Percentiles rank a stretch among this genome's conserved stretches.
phyloP scores from a whole-genome alignment of 306 rosid genomes.

The Malus sylvestris region DNA sequence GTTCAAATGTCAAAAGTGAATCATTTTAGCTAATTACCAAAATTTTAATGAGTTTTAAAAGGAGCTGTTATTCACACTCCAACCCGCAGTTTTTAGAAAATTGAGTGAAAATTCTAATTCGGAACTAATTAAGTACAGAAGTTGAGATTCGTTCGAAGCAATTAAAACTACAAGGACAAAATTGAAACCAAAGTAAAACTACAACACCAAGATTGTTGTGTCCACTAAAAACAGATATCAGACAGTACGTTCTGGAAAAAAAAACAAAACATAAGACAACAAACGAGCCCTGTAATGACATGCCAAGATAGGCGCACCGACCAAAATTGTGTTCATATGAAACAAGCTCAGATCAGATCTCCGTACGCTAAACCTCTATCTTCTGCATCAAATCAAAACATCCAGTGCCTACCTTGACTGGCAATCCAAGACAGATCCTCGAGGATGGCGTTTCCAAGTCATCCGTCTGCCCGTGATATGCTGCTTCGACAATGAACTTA shows the following conservation, averaged over 20 bases:
- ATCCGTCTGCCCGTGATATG: slow-evolving; percentile 62
- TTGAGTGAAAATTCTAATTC: no score
- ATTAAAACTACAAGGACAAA: no score
- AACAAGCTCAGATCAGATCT: background rate
- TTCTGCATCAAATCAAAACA: slow-evolving; percentile 71
- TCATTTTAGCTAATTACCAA: no score
- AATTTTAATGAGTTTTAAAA: no score
- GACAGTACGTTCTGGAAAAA: background rate
- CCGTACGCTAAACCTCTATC: slow-evolving; percentile 29
- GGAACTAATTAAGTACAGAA: no score
- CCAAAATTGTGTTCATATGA: background rate
- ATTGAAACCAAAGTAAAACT: background rate
- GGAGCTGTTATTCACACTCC: no score
- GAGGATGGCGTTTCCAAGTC: slow-evolving; percentile 82
- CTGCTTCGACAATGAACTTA: slow-evolving; percentile 79
- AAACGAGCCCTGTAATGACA: background rate
- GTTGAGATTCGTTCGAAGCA: no score
- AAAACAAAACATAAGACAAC: background rate
- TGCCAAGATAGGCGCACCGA: background rate
- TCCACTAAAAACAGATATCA: background rate
- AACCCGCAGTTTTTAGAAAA: no score
- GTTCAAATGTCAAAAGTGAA: no score
- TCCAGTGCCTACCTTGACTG: slow-evolving; percentile 79
- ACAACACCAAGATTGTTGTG: background rate
- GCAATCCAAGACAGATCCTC: slow-evolving; percentile 85